phyloP scores from a whole-genome alignment of 1,139 yeast genomes.

The Candida neerlandica region DNA sequence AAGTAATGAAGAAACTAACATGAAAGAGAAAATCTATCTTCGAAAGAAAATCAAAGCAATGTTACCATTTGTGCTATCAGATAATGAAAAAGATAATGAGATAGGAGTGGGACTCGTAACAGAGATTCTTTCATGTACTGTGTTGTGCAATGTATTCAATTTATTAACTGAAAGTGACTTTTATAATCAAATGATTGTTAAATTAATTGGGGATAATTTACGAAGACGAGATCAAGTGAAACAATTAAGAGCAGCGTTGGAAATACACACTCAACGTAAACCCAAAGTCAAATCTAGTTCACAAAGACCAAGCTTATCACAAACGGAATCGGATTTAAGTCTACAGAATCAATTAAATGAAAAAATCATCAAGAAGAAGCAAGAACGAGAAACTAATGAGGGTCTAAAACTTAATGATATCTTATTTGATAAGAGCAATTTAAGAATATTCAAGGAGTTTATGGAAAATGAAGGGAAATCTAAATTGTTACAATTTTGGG shows the following conservation, averaged over 20 bases:
- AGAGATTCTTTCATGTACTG: conserved; percentile 62
- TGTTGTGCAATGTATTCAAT: conserved; percentile 49
- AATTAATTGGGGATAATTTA: conserved; percentile 63
- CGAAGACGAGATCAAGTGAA: conserved; percentile 78
- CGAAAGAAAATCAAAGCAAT: conserved; percentile 44
- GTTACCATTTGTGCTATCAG: conserved; percentile 53
- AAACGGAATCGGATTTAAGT: conserved; percentile 4
- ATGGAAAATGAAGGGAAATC: conserved; percentile 52
- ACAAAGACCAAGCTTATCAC: neutral
- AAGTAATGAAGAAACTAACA: conserved; percentile 39
- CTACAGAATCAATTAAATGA: conserved; percentile 12
- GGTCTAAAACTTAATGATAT: conserved; percentile 11
- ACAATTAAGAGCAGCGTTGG: conserved; percentile 68
- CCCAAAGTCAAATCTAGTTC: conserved; percentile 11
- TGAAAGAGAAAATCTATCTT: conserved; percentile 53
- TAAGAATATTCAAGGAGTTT: conserved; percentile 56
- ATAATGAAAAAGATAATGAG: conserved; percentile 51
- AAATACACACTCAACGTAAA: conserved; percentile 51
- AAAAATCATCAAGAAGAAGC: conserved; percentile 10
- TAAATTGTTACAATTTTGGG: conserved; percentile 61
- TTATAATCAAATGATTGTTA: conserved; percentile 67
- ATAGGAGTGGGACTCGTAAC: conserved; percentile 54
- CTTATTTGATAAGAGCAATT: conserved; percentile 7
- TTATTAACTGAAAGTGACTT: conserved; percentile 75
- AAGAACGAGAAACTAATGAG: neutral